Percentiles rank a stretch among this genome's conserved stretches.
phyloP scores from a whole-genome alignment of 257 asterid species.

The Salvia hispanica region DNA sequence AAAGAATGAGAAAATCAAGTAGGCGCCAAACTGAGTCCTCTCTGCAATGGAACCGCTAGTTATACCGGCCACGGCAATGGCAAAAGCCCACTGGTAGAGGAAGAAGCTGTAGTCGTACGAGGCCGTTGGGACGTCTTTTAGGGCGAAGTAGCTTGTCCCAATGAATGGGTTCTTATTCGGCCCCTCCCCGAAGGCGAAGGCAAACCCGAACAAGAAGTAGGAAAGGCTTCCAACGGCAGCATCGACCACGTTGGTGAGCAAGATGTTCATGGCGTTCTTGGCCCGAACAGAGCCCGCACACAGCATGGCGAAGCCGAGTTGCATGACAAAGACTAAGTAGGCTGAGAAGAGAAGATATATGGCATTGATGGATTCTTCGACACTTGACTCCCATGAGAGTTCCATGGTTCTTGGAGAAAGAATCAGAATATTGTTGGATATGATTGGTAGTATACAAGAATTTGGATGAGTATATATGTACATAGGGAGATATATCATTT shows the following conservation, averaged over 20 bases:
- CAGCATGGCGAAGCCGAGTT: constrained; percentile 72
- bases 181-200: constrained; percentile 65
- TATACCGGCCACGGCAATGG: constrained; percentile 73
- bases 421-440: background rate
- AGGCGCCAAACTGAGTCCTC: constrained; percentile 61
- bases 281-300: constrained; percentile 78
- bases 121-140: constrained; percentile 42
- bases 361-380: constrained; percentile 55
- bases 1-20: constrained; percentile 56
- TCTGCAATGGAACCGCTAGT: constrained; percentile 74
- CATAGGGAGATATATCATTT: background rate
- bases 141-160: constrained; percentile 57
- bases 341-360: constrained; percentile 69
- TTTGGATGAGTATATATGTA: constrained; percentile 18
- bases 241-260: constrained; percentile 70
- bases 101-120: constrained; percentile 60
- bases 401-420: constrained; percentile 48
- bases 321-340: constrained; percentile 67
- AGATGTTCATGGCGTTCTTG: constrained; percentile 72
- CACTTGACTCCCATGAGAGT: constrained; percentile 65
- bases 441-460: constrained; percentile 28
- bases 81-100: constrained; percentile 76
- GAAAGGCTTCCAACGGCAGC: constrained; percentile 73
- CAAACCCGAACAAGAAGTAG: constrained; percentile 68
- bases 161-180: constrained; percentile 47